These are phyloP conservation scores for Fusarium circinatum DNA, from an alignment of 2,329 filamentous ascomycete species.

Conservation along the genomic window DNA sequence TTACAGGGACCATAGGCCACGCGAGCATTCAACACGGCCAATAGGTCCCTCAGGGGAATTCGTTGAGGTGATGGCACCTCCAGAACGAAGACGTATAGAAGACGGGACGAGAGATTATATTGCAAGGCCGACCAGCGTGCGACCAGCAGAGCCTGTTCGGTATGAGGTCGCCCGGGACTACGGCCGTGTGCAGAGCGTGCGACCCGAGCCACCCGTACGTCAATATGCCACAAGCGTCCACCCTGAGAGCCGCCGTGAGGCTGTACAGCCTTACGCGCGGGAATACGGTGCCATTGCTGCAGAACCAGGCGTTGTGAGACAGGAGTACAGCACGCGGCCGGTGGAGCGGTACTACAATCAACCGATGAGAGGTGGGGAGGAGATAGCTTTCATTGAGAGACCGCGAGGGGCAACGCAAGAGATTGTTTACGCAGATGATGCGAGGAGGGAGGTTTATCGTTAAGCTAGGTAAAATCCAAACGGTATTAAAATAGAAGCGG, in stretches of 20 bases:
- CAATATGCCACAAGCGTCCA: conserved; percentile 45
- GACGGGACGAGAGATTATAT: conserved; percentile 64
- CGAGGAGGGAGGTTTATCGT: conserved; percentile 50
- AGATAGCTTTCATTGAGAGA: conserved; percentile 58
- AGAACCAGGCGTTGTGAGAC: conserved; percentile 42
- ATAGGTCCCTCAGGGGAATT: conserved; percentile 57
- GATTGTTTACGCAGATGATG: conserved; percentile 58
- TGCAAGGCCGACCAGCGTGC: conserved; percentile 66
- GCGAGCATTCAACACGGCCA: conserved; percentile 67
- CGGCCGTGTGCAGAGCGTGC: conserved; percentile 56
- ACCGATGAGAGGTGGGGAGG: conserved; percentile 47
- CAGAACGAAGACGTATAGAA: conserved; percentile 55
- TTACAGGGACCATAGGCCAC: conserved; percentile 64
- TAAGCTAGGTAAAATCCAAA: conserved; percentile 21
- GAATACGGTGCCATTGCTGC: conserved; percentile 44
- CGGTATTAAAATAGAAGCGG: not conserved
- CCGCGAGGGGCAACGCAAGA: conserved; percentile 55
- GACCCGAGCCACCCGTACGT: conserved; percentile 48
- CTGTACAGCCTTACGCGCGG: conserved; percentile 47
- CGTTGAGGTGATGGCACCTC: conserved; percentile 57
- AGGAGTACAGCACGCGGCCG: conserved; percentile 55
- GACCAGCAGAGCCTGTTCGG: conserved; percentile 59
- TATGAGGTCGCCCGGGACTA: conserved; percentile 57
- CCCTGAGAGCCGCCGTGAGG: conserved; percentile 44
- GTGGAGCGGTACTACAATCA: conserved; percentile 58